A percentile compares a stretch with the other conserved stretches of the same genome.
Conservation (phyloP, 2,329 filamentous ascomycete species). For the Allantophomopsis cytisporea region DNA sequence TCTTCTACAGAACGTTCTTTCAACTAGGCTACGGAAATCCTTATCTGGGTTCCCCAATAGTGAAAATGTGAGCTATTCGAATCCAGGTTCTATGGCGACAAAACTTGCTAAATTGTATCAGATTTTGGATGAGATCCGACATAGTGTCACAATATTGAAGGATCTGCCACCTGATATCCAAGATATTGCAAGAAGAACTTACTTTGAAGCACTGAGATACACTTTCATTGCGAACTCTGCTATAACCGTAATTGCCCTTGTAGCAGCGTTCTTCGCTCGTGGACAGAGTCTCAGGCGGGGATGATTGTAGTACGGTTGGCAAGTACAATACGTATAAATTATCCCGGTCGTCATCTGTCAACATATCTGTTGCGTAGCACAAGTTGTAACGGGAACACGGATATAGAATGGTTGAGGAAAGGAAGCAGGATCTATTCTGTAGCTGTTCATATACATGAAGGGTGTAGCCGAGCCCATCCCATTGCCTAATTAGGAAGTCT, state of each 20-base stretch:
- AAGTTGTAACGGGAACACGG: too few relatives aligned
- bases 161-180: constrained; percentile 41
- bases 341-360: too few relatives aligned
- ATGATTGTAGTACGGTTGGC: too few relatives aligned
- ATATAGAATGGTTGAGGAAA: too few relatives aligned
- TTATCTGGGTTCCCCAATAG: constrained; percentile 41
- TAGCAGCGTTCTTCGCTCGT: constrained; percentile 29
- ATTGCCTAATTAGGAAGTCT: too few relatives aligned
- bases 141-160: constrained; percentile 42
- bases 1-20: constrained; percentile 48
- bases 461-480: too few relatives aligned
- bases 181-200: constrained; percentile 39
- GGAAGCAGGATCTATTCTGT: too few relatives aligned
- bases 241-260: constrained; percentile 32
- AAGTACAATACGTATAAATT: too few relatives aligned
- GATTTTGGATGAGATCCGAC: constrained; percentile 47
- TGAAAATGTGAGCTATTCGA: constrained; percentile 41
- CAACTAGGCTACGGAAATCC: constrained; percentile 34
- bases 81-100: too few relatives aligned
- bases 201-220: constrained; percentile 42
- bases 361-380: too few relatives aligned
- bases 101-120: constrained; percentile 22
- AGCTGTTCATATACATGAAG: too few relatives aligned
- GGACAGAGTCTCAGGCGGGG: constrained; percentile 8
- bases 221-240: constrained; percentile 40